Base-by-base conservation (phyloP, 192 early-diverging fungal genomes). In the Geranomyces variabilis region DNA sequence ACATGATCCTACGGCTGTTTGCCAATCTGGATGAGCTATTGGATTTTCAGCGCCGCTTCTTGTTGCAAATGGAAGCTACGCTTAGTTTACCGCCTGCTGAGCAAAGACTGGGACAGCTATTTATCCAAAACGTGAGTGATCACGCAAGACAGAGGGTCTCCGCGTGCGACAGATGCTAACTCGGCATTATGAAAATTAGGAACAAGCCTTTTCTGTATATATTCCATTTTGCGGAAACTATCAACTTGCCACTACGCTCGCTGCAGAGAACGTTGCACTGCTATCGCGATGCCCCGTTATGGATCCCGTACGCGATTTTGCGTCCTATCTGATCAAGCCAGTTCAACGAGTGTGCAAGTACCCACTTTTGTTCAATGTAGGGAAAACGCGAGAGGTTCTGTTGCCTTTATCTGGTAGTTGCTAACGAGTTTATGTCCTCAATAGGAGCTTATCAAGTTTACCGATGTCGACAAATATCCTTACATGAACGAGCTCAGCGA, bases 291-390 rank as follows among this genome's bases (percentile, higher is more conserved):
- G 77, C 80, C 28, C 83, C 87, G 72, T 81, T 90, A 67, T 92
- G 91, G 93, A 96, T 56, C 94, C 94, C 22, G 86, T 86, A 62
- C 90, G 94, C 65, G 92, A 90, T 77, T 78, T 99, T 67, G 93
- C 92, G 22, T 92, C 91, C 7, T 91, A 93, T 80, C 85, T 99
- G 59, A 99, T 99, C 81, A 96, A 97, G 70, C 97, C 97, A 1
- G 88, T 99, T 10, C 97, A 99, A 79, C 88, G 97, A 55, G 93
- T 98, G 66, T 96, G 95, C 84, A 96, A 96, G 83, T 99, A 99
- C 80, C 96, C 96, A 47, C 79, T 99, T 64, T 86, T 99, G 46
- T 80, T 95, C 66, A 81, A 84, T 67, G 90, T 89, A 75, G 30
- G 71, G 89, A 36, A 24, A 69, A 19, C 10, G 19, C 46, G 46